Evolutionary conservation across 108 stramenopile genomes (phyloP).

Genomic region (Cyclotella cryptica): DNA sequence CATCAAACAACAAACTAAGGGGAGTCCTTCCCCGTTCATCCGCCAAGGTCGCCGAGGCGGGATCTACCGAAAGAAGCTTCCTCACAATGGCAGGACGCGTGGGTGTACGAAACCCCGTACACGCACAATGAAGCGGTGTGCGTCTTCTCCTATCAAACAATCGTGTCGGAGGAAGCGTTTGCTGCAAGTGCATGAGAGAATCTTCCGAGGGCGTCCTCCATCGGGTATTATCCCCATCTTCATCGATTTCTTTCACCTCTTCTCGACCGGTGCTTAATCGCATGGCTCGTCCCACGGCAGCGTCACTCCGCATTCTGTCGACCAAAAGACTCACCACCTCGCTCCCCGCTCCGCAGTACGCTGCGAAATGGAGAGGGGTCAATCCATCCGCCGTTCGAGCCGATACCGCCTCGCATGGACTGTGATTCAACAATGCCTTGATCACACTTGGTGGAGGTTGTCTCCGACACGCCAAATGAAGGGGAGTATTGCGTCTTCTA

Average conservation of each 20-base stretch:
- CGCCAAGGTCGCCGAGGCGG: conserved; percentile 37
- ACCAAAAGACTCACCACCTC: conserved; percentile 51
- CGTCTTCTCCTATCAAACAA: conserved; percentile 57
- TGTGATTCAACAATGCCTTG: conserved; percentile 44
- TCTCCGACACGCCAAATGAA: conserved; percentile 63
- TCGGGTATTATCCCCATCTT: neutral
- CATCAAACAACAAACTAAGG: conserved; percentile 53
- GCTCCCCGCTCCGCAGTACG: conserved; percentile 53
- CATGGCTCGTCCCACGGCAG: conserved; percentile 21
- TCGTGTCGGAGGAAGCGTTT: conserved; percentile 42
- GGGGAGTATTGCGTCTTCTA: conserved; percentile 60
- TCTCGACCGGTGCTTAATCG: neutral
- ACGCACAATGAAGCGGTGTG: conserved; percentile 62
- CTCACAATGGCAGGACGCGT: conserved; percentile 52
- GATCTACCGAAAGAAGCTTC: conserved; percentile 47
- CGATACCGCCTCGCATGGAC: conserved; percentile 33
- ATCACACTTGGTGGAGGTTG: conserved; percentile 58
- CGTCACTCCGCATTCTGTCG: conserved; percentile 42
- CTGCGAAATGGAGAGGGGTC: conserved; percentile 63
- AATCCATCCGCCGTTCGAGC: conserved; percentile 57
- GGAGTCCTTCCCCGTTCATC: conserved; percentile 63
- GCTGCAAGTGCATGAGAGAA: neutral
- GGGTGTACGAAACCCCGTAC: conserved; percentile 59
- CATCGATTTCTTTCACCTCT: neutral
- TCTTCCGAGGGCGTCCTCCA: conserved; percentile 8